phyloP scores from a whole-genome alignment of 2,329 filamentous ascomycete genomes.

The Rasamsonia emersonii region DNA sequence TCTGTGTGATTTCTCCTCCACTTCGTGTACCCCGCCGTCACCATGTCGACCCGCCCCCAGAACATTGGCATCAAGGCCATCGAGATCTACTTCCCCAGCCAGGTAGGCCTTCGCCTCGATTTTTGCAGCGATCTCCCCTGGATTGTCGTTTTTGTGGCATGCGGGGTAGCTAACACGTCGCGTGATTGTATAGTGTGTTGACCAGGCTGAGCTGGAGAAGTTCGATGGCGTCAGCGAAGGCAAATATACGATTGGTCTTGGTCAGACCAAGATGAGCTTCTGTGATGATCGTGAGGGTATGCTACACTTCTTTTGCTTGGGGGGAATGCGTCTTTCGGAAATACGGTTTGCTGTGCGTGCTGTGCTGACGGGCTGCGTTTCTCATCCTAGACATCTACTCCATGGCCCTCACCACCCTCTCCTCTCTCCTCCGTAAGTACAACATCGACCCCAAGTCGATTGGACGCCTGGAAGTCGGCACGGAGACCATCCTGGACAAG shows the following conservation, averaged over 20 bases:
- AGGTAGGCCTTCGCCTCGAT: slow-evolving; percentile 50
- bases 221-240: slow-evolving; percentile 74
- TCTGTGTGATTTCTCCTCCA: slow-evolving; percentile 1
- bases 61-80: slow-evolving; percentile 92
- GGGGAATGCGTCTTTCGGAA: too few relatives aligned
- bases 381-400: slow-evolving; percentile 69
- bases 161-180: slow-evolving; percentile 12
- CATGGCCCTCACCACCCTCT: slow-evolving; percentile 66
- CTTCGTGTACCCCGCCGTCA: slow-evolving; percentile 17
- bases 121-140: neutral
- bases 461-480: slow-evolving; percentile 75
- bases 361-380: slow-evolving; percentile 3
- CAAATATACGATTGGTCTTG: slow-evolving; percentile 86
- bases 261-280: slow-evolving; percentile 88
- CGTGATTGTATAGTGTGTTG: slow-evolving; percentile 70
- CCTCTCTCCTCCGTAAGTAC: slow-evolving; percentile 74
- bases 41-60: slow-evolving; percentile 68
- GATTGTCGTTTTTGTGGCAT: slow-evolving; percentile 1
- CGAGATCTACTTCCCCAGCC: slow-evolving; percentile 78
- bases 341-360: too few relatives aligned
- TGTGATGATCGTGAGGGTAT: slow-evolving; percentile 83
- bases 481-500: slow-evolving; percentile 79
- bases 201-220: slow-evolving; percentile 74
- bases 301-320: too few relatives aligned
- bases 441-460: slow-evolving; percentile 69